Base-by-base conservation (phyloP, 176 grass and related monocot species). In the Tuctoria greenei region DNA sequence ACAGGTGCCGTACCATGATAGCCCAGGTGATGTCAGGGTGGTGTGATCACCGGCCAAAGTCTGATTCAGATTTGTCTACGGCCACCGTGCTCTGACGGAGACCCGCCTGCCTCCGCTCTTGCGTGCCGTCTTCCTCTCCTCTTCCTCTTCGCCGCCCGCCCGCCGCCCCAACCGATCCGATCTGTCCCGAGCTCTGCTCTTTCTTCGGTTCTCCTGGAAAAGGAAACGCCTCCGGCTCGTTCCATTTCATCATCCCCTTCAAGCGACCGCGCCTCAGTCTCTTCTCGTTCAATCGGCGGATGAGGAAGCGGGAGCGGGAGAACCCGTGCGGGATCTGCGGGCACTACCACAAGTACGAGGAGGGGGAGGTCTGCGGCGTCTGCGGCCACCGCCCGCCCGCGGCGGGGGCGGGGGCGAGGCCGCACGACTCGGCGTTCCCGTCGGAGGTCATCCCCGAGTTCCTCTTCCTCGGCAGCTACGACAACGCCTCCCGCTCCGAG, bases 221-320 rank as follows among this genome's bases (percentile, higher is more conserved):
- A 31, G 31, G 31, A 31, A 31, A 31, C 31, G 31, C 28, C n/a
- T n/a, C n/a, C 61, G 23, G 45, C 61, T 51, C 45, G 10, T 10
- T 35, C 74, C 74, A 18, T 65, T 38, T 11, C 69, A 4, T 34
- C 74, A n/a, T n/a, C 16, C n/a, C 74, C 3, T 66, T n/a, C 74
- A 45, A 6, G 61, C n/a, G 44, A 20, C 18, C 41, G 31, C 31
- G 31, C 31, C 31, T 31, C 31, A 61, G 34, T 34, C 36, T 10
- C 23, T 34, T 41, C 16, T 5, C 35, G 27, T 49, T 38, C 54
- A 16, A 82, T 82, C 68, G 31, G 31, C 31, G 59, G 64, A 97
- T 97, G 95, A 89, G 95, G 92, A 95, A 95, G 88, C 81, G 92
- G 27, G 92, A 95, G 88, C 73, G 92, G 10, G 92, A 95, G 88